These are phyloP conservation scores for Arthrobotrys megalospora DNA, from an alignment of 2,329 filamentous ascomycete species.

Conservation along the genomic window DNA sequence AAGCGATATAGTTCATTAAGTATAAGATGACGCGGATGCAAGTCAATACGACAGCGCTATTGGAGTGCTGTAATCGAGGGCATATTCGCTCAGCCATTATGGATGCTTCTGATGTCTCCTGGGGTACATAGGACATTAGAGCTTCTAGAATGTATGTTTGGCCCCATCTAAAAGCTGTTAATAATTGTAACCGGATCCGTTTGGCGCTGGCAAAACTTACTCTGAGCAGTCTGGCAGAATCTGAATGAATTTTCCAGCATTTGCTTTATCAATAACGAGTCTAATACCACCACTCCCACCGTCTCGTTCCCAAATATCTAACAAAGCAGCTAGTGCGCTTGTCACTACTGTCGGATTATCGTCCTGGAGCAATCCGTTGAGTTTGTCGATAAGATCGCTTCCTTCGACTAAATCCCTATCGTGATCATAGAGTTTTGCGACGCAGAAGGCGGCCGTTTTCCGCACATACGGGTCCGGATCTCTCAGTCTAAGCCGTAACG, in stretches of 20 bases:
- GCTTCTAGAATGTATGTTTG: slow-evolving; percentile 99
- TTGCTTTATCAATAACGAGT: slow-evolving; percentile 96
- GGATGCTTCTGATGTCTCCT: slow-evolving; percentile 88
- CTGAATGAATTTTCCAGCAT: slow-evolving; percentile 97
- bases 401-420: slow-evolving; percentile 89
- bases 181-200: background rate
- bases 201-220: slow-evolving; percentile 71
- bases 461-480: slow-evolving; percentile 95
- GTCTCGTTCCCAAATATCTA: slow-evolving; percentile 98
- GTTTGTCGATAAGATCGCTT: slow-evolving; percentile 90
- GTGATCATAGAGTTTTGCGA: slow-evolving; percentile 98
- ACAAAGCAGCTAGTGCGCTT: slow-evolving; percentile 88
- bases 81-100: slow-evolving; percentile 93
- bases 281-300: slow-evolving; percentile 82
- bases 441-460: slow-evolving; percentile 95
- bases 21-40: slow-evolving; percentile 97
- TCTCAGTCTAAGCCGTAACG: slow-evolving; percentile 85
- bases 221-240: slow-evolving; percentile 97
- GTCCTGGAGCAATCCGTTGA: slow-evolving; percentile 91
- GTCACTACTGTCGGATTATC: slow-evolving; percentile 98
- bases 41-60: slow-evolving; percentile 94
- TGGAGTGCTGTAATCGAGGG: slow-evolving; percentile 95
- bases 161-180: slow-evolving; percentile 80
- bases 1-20: slow-evolving; percentile 97
- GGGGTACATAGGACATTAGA: slow-evolving; percentile 96